Evolutionary conservation across 2,329 filamentous ascomycete genomes (phyloP), one percentile per base, ranked within the genome.

Genomic region (Scytalidium lignicola): DNA sequence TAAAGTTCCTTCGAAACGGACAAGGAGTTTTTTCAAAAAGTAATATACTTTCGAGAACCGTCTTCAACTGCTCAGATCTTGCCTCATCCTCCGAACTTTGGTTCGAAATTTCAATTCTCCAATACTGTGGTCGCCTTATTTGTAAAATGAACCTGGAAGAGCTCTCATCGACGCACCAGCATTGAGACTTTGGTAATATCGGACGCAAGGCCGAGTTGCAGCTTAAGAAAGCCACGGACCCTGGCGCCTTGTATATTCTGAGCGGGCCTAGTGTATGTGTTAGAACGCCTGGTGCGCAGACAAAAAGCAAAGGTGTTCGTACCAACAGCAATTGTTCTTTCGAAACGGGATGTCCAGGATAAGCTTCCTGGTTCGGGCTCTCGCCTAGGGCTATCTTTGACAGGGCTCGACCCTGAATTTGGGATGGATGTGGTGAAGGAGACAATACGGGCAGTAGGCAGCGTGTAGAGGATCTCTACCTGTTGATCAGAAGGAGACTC

Each of bases 21-120:
- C 90, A 96, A 41, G 83, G 79, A 0, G 91, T 96, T 62, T 88
- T 88, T 67, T 96, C 91, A 62, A 93, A 96, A 55, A 86, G 83
- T 42, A 96, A 73, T 13, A 95, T 81, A 53, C 83, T 82, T 47
- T 77, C 78, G 22, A 96, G 69, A 8, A 89, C 84, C 10, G 72
- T 71, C 60, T 88, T 88, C 55, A 96, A 73, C 29, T 83, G 75
- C 47, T 79, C 75, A 3, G 88, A 82, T 56, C 80, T 78, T 41
- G 73, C 69, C 55, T 78, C 74, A 54, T 92, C 85, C 19, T 85
- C 80, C 2, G 78, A 70, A 0, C 79, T 79, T 29, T 74, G 74
- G 15, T 82, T 77, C 0, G 90, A 88, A 5, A 96, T 70, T 63
- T 96, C 91, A 60, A 96, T 93, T 55, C 91, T 83, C 78, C 93